phyloP scores from a whole-genome alignment of 192 early-diverging fungal species.

The Spizellomyces sp. region DNA sequence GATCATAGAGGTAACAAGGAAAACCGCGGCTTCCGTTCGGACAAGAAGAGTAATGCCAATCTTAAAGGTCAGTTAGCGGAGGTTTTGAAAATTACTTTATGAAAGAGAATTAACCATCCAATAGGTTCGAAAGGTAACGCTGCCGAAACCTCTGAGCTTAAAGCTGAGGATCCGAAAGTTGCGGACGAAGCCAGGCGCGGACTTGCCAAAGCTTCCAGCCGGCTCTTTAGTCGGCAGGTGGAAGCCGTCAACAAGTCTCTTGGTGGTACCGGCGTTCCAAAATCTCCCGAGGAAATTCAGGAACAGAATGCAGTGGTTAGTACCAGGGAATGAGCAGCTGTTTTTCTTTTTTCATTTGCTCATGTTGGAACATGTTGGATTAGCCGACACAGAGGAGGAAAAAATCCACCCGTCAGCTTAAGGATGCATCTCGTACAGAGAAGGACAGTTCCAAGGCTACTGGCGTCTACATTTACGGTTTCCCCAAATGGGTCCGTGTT shows the following conservation, averaged over 20 bases:
- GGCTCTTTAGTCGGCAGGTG: conserved; percentile 32
- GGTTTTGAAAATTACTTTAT: not conserved
- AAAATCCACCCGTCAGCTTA: conserved; percentile 1
- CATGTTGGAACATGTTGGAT: not conserved
- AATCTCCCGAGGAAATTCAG: conserved; percentile 8
- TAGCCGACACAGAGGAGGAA: not conserved
- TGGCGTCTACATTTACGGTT: conserved; percentile 45
- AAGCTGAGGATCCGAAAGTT: not conserved
- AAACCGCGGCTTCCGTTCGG: not conserved
- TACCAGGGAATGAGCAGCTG: not conserved
- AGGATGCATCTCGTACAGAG: not conserved
- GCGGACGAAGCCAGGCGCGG: not conserved
- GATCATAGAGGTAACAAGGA: not conserved
- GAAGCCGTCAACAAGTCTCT: conserved; percentile 33
- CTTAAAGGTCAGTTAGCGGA: not conserved
- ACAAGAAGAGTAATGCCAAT: not conserved
- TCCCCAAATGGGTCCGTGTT: conserved; percentile 45
- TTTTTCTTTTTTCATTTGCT: not conserved
- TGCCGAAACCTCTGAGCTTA: not conserved
- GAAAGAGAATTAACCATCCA: too few species aligned
- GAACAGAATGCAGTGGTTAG: not conserved
- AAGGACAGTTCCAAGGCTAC: conserved; percentile 18
- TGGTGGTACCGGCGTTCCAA: conserved; percentile 1
- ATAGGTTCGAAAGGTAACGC: not conserved
- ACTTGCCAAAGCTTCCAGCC: conserved; percentile 18